phyloP scores from a whole-genome alignment of 192 early-diverging fungal species.

The Helicostylum pulchrum region DNA sequence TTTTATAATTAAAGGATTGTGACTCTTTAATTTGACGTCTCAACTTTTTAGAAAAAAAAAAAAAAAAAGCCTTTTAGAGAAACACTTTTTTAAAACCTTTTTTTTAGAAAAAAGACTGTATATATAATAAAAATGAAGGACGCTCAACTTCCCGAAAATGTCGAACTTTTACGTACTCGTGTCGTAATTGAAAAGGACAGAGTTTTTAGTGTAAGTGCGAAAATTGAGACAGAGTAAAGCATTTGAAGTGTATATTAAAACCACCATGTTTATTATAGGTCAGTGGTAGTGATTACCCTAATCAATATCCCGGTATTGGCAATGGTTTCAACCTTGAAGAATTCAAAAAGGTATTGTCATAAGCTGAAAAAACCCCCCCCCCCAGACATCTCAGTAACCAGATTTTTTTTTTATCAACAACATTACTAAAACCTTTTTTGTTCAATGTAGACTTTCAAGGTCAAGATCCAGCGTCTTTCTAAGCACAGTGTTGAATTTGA shows the following conservation, averaged over 20 bases:
- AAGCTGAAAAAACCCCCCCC: not conserved
- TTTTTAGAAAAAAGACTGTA: too few relatives aligned
- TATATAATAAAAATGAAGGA: not conserved
- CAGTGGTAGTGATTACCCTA: conserved; percentile 77
- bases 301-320: conserved; percentile 63
- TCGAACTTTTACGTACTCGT: conserved; percentile 50
- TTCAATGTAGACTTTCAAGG: conserved; percentile 59
- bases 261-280: conserved; percentile 45
- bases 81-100: too few relatives aligned
- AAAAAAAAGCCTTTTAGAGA: too few relatives aligned
- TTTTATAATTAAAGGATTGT: too few relatives aligned
- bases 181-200: conserved; percentile 67
- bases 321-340: conserved; percentile 60
- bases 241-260: not conserved
- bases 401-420: not conserved
- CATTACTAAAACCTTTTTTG: not conserved
- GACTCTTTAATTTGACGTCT: too few relatives aligned
- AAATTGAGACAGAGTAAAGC: not conserved
- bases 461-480: conserved; percentile 66
- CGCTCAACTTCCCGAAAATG: conserved; percentile 28
- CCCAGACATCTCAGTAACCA: not conserved
- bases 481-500: conserved; percentile 91
- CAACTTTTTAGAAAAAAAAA: too few relatives aligned
- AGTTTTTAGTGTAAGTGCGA: conserved; percentile 59
- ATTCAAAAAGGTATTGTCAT: conserved; percentile 61